Conservation (phyloP, 2,329 filamentous ascomycete species). For the Colletotrichum spinosum region DNA sequence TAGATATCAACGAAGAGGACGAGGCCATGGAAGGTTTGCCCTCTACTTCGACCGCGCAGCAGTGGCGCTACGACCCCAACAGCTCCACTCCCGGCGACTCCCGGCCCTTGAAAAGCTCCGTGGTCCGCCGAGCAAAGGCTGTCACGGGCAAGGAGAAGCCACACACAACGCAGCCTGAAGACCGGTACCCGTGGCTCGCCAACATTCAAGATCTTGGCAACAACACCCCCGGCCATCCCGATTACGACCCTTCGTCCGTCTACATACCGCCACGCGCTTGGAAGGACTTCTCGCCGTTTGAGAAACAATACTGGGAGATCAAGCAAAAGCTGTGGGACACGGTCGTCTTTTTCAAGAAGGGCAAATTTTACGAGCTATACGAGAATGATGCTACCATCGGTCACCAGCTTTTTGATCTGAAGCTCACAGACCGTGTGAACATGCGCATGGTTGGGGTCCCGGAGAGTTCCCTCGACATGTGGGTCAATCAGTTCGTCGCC, state of each 20-base stretch:
- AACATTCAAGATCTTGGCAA: constrained; percentile 87
- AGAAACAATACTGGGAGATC: constrained; percentile 99
- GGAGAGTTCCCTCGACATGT: constrained; percentile 93
- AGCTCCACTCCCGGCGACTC: constrained; percentile 49
- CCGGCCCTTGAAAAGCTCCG: constrained; percentile 33
- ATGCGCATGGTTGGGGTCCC: constrained; percentile 99
- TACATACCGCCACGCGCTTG: constrained; percentile 87
- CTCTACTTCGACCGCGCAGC: constrained; percentile 78
- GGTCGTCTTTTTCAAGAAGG: constrained; percentile 99
- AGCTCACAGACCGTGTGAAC: constrained; percentile 97
- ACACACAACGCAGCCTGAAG: constrained; percentile 83
- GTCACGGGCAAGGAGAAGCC: constrained; percentile 72
- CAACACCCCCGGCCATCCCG: constrained; percentile 81
- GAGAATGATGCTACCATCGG: constrained; percentile 97
- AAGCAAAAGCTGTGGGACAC: constrained; percentile 98
- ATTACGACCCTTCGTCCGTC: constrained; percentile 92
- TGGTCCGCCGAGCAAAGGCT: constrained; percentile 33
- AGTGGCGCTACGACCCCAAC: constrained; percentile 78
- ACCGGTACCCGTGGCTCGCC: constrained; percentile 91
- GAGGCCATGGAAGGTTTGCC: constrained; percentile 68
- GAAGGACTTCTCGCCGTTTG: constrained; percentile 89
- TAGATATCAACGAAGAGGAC: constrained; percentile 59
- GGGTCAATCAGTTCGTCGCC: constrained; percentile 98
- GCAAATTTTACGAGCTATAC: constrained; percentile 98
- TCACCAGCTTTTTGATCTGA: constrained; percentile 96